These are phyloP conservation scores for Aeschynomene evenia DNA, from an alignment of 306 rosid species.

Conservation along the genomic window DNA sequence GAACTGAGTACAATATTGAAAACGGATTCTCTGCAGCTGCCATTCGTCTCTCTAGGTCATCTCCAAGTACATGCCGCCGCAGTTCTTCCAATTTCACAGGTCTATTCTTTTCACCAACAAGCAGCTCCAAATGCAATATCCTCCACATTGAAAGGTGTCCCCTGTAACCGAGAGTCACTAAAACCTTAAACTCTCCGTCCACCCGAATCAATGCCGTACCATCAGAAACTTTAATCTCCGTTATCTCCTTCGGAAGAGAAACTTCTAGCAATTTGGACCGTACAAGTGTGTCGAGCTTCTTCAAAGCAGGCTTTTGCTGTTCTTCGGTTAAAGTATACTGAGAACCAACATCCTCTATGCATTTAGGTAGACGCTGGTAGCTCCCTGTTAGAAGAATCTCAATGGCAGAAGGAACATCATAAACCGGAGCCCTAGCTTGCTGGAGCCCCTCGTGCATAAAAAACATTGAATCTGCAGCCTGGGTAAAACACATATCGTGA, in stretches of 20 bases:
- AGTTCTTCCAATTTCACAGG: slow-evolving; percentile 66
- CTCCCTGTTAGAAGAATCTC: slow-evolving; percentile 85
- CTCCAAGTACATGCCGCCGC: slow-evolving; percentile 74
- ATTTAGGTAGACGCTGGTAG: slow-evolving; percentile 83
- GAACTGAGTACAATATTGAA: slow-evolving; percentile 67
- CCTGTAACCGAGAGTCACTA: slow-evolving; percentile 91
- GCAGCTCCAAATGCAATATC: slow-evolving; percentile 91
- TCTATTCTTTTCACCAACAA: slow-evolving; percentile 84
- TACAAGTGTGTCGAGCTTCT: slow-evolving; percentile 84
- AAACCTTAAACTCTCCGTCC: slow-evolving; percentile 88
- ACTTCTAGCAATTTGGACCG: slow-evolving; percentile 84
- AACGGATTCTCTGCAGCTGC: slow-evolving; percentile 90
- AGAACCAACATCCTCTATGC: slow-evolving; percentile 77
- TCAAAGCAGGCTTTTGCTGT: slow-evolving; percentile 86
- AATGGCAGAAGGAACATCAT: slow-evolving; percentile 92
- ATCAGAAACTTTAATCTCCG: slow-evolving; percentile 67
- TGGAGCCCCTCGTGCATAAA: slow-evolving; percentile 99
- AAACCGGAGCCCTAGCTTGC: slow-evolving; percentile 97
- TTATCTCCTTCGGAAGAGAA: slow-evolving; percentile 78
- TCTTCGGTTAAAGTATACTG: slow-evolving; percentile 74
- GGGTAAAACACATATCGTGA: slow-evolving; percentile 94
- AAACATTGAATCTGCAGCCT: slow-evolving; percentile 94
- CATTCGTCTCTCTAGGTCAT: slow-evolving; percentile 97
- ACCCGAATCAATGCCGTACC: slow-evolving; percentile 81
- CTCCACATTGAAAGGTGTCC: slow-evolving; percentile 98